Conservation (phyloP, 768 basidiomycete species). For the Panellus pusillus region DNA sequence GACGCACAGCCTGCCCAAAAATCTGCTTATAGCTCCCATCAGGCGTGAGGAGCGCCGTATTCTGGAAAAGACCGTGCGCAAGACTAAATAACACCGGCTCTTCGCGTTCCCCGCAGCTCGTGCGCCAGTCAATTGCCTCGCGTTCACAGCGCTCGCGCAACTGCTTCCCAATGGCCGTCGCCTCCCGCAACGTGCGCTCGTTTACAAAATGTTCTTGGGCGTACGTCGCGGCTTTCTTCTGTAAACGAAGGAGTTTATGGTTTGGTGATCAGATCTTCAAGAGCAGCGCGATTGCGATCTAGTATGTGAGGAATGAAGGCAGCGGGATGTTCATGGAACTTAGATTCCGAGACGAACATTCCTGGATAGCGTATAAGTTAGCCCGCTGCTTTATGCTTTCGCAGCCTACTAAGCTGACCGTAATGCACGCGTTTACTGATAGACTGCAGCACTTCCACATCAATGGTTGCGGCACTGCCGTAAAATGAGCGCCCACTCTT, state of each 20-base stretch:
- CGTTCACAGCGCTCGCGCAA: slow-evolving; percentile 64
- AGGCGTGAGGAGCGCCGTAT: slow-evolving; percentile 80
- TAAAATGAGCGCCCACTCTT: slow-evolving; percentile 89
- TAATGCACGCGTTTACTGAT: slow-evolving; percentile 98
- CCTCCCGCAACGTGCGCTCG: slow-evolving; percentile 76
- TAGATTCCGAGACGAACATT: slow-evolving; percentile 98
- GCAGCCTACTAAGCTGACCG: slow-evolving; percentile 49
- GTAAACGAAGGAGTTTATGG: slow-evolving; percentile 81
- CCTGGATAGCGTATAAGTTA: slow-evolving; percentile 45
- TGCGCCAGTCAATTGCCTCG: slow-evolving; percentile 57
- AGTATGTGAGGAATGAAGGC: slow-evolving; percentile 93
- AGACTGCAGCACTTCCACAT: slow-evolving; percentile 96
- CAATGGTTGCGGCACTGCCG: slow-evolving; percentile 91
- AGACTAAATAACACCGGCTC: slow-evolving; percentile 75
- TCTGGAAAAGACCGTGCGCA: slow-evolving; percentile 74
- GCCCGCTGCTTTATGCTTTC: background rate
- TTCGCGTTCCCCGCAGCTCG: slow-evolving; percentile 60
- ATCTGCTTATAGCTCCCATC: slow-evolving; percentile 87
- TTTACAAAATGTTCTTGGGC: slow-evolving; percentile 90
- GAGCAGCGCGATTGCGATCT: slow-evolving; percentile 71
- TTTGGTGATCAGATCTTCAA: slow-evolving; percentile 93
- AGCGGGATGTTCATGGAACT: slow-evolving; percentile 81
- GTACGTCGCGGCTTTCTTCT: slow-evolving; percentile 78
- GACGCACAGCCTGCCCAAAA: slow-evolving; percentile 65
- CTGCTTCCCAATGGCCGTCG: slow-evolving; percentile 78